A percentile compares a stretch with the other conserved stretches of the same genome.
These are phyloP conservation scores for Paxillus involutus DNA, from an alignment of 768 basidiomycete species.

Conservation along the genomic window DNA sequence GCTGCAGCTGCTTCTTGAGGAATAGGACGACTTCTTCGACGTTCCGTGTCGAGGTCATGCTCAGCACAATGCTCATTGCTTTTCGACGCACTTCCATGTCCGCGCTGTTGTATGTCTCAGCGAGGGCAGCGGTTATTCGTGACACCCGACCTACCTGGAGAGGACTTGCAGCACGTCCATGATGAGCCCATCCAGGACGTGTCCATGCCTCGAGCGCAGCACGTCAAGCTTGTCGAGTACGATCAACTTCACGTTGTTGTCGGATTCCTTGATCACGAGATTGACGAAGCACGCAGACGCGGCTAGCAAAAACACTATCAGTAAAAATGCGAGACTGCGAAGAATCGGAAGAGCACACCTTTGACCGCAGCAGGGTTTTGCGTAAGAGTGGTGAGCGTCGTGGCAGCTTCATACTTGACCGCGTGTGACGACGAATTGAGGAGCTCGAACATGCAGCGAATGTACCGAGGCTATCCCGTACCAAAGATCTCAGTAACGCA, in stretches of 20 bases:
- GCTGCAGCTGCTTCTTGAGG: constrained; percentile 94
- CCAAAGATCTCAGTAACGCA: constrained; percentile 2
- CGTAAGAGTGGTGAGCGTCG: constrained; percentile 89
- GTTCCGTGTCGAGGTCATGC: constrained; percentile 91
- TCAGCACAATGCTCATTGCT: constrained; percentile 79
- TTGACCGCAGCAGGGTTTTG: constrained; percentile 94
- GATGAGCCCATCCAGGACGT: constrained; percentile 85
- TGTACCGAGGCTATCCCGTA: constrained; percentile 75
- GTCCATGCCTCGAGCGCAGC: constrained; percentile 74
- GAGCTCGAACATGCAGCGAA: constrained; percentile 88
- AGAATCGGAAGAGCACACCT: constrained; percentile 45
- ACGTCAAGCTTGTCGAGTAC: constrained; percentile 88
- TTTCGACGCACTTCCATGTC: constrained; percentile 97
- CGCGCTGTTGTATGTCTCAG: constrained; percentile 46
- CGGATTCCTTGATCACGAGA: constrained; percentile 91
- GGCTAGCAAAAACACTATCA: constrained; percentile 45
- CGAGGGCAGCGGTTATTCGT: background rate
- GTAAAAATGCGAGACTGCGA: background rate
- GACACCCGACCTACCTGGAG: constrained; percentile 51
- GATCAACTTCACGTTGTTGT: constrained; percentile 99
- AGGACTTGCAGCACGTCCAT: constrained; percentile 96
- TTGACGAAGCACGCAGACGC: constrained; percentile 87
- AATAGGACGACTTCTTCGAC: constrained; percentile 96
- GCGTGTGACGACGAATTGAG: constrained; percentile 87
- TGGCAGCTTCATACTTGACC: constrained; percentile 97